Conservation (phyloP, 345 rosid genomes). For the Eucalyptus rudis region DNA sequence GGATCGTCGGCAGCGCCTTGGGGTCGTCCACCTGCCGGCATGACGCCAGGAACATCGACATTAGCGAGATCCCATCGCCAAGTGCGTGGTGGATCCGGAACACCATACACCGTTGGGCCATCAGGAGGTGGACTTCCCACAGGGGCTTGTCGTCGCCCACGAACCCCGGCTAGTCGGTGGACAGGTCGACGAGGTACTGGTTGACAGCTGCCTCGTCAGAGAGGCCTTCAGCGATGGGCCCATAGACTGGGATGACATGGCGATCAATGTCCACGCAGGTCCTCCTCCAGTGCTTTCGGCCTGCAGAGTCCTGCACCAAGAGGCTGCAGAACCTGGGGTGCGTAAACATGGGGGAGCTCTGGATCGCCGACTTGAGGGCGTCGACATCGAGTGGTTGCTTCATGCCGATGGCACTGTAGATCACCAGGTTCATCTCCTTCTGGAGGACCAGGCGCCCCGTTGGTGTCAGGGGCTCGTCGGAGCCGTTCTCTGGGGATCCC, state of each 20-base stretch:
- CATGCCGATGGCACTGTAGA: conserved; percentile 31
- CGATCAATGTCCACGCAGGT: conserved; percentile 25
- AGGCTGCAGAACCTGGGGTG: conserved; percentile 49
- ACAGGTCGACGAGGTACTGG: conserved; percentile 31
- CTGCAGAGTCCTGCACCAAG: conserved; percentile 21
- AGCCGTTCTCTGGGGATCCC: not conserved
- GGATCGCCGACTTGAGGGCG: conserved; percentile 2
- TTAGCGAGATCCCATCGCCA: conserved; percentile 49
- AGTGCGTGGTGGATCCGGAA: conserved; percentile 46
- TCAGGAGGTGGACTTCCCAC: conserved; percentile 44
- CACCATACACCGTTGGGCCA: conserved; percentile 12
- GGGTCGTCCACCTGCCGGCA: conserved; percentile 26
- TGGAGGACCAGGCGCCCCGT: conserved; percentile 40
- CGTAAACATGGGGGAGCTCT: conserved; percentile 13
- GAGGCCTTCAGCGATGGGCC: not conserved
- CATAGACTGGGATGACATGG: conserved; percentile 10
- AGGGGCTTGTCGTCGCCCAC: conserved; percentile 30
- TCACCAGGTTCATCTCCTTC: conserved; percentile 22
- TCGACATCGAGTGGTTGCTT: conserved; percentile 4
- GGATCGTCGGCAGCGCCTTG: conserved; percentile 8
- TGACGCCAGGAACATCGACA: conserved; percentile 30
- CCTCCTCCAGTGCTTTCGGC: conserved; percentile 32
- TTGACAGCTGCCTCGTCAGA: conserved; percentile 5
- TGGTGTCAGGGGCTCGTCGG: conserved; percentile 41
- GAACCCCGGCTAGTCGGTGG: conserved; percentile 15